A percentile compares a stretch with the other conserved stretches of the same genome.
Conservation (phyloP, 768 basidiomycete genomes). For the Kwoniella mangroviensis region DNA sequence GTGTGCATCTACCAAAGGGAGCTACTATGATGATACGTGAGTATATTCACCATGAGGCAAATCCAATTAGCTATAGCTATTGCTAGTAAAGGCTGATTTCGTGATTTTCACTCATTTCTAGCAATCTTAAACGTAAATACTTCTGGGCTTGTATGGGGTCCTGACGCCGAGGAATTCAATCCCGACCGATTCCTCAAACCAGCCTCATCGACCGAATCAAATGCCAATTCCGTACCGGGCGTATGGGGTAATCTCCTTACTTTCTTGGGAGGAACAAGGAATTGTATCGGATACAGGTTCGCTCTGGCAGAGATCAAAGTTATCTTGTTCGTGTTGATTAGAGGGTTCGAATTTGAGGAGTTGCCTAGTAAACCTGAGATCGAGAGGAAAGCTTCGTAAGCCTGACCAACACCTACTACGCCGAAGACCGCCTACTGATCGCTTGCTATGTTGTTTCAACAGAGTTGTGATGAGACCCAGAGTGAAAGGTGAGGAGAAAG, state of each 20-base stretch:
- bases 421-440: neutral
- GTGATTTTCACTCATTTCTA: constrained; percentile 12
- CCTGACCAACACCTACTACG: neutral
- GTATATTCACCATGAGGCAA: constrained; percentile 13
- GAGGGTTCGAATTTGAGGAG: constrained; percentile 53
- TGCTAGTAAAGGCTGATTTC: no score
- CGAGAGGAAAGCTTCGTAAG: constrained; percentile 53
- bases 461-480: constrained; percentile 54
- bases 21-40: constrained; percentile 52
- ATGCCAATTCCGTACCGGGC: constrained; percentile 43
- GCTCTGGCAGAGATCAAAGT: constrained; percentile 57
- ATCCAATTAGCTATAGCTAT: no score
- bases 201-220: constrained; percentile 18
- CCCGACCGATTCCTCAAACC: constrained; percentile 42
- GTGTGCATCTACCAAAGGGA: constrained; percentile 49
- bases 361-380: constrained; percentile 48
- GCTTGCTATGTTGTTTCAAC: neutral
- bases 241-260: constrained; percentile 57
- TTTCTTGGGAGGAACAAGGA: constrained; percentile 55
- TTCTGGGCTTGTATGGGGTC: constrained; percentile 50
- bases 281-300: constrained; percentile 57
- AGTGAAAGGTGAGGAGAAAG: constrained; percentile 47
- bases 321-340: constrained; percentile 55
- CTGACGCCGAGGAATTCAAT: constrained; percentile 52
- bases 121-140: constrained; percentile 56